These are phyloP conservation scores for Amanita molliuscula DNA, from an alignment of 768 basidiomycete genomes.

Conservation along the genomic window DNA sequence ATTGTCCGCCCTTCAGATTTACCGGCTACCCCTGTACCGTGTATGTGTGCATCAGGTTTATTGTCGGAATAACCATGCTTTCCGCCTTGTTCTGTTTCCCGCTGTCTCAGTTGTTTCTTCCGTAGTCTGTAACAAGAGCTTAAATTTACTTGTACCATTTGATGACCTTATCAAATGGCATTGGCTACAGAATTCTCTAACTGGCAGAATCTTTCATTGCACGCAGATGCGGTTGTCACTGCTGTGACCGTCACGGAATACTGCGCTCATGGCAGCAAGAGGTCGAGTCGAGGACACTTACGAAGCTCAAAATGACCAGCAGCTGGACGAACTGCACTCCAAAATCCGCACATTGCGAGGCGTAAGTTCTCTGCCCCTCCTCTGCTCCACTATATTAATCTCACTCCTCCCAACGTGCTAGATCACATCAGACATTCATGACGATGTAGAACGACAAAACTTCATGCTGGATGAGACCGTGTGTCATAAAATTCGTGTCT, in stretches of 20 bases:
- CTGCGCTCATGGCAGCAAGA: slow-evolving; percentile 26
- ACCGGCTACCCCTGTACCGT: not conserved
- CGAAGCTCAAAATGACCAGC: slow-evolving; percentile 78
- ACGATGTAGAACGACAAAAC: slow-evolving; percentile 80
- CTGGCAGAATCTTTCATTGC: not conserved
- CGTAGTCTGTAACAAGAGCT: not conserved
- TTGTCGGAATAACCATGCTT: slow-evolving; percentile 1
- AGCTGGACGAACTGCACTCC: slow-evolving; percentile 74
- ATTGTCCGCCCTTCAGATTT: not conserved
- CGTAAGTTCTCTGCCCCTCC: slow-evolving; percentile 29
- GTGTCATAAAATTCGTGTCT: slow-evolving; percentile 12
- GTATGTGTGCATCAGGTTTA: slow-evolving; percentile 6
- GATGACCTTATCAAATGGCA: not conserved
- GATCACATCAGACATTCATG: slow-evolving; percentile 85
- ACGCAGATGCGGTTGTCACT: too few relatives aligned
- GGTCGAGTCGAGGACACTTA: slow-evolving; percentile 58
- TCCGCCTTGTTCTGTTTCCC: not conserved
- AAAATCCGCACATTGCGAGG: slow-evolving; percentile 76
- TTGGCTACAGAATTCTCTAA: not conserved
- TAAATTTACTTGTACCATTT: not conserved
- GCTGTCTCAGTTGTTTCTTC: not conserved
- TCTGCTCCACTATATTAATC: not conserved
- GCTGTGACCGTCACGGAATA: not conserved
- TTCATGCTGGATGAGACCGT: slow-evolving; percentile 69
- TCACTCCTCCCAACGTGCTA: slow-evolving; percentile 17